Conservation (phyloP, 2,329 filamentous ascomycete species). For the Penicillium sp. region DNA sequence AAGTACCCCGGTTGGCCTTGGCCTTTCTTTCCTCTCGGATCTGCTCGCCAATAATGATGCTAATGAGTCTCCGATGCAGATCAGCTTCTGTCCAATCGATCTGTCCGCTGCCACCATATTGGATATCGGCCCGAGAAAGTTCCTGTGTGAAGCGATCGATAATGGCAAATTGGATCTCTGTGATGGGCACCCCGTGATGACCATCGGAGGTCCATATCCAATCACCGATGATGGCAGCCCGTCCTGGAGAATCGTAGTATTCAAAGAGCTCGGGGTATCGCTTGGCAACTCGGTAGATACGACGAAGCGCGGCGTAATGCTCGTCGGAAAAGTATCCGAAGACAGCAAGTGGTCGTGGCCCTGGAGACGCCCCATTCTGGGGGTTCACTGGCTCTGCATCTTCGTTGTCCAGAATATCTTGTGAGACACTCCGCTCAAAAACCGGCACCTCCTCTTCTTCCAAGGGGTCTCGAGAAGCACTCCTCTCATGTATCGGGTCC, state of each 20-base stretch:
- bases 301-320: constrained; percentile 42
- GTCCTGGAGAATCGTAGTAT: constrained; percentile 37
- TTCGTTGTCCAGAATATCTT: constrained; percentile 1
- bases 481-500: constrained; percentile 6
- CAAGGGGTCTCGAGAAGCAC: not conserved
- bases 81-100: constrained; percentile 48
- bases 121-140: constrained; percentile 35
- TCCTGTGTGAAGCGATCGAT: constrained; percentile 43
- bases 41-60: constrained; percentile 49
- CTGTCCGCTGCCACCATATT: constrained; percentile 38
- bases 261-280: constrained; percentile 39
- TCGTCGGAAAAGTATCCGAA: constrained; percentile 46
- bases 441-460: constrained; percentile 3
- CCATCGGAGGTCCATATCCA: constrained; percentile 47
- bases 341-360: constrained; percentile 31
- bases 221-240: constrained; percentile 43
- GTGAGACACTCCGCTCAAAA: constrained; percentile 6
- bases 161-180: constrained; percentile 45
- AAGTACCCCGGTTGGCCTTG: constrained; percentile 25
- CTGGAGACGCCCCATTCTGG: constrained; percentile 13
- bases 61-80: constrained; percentile 45
- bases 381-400: constrained; percentile 9
- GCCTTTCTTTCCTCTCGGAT: constrained; percentile 43
- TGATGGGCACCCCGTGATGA: constrained; percentile 41
- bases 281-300: constrained; percentile 42